These are phyloP conservation scores for Isochrysis galbana DNA, from an alignment of 78 protist species.

Conservation along the genomic window DNA sequence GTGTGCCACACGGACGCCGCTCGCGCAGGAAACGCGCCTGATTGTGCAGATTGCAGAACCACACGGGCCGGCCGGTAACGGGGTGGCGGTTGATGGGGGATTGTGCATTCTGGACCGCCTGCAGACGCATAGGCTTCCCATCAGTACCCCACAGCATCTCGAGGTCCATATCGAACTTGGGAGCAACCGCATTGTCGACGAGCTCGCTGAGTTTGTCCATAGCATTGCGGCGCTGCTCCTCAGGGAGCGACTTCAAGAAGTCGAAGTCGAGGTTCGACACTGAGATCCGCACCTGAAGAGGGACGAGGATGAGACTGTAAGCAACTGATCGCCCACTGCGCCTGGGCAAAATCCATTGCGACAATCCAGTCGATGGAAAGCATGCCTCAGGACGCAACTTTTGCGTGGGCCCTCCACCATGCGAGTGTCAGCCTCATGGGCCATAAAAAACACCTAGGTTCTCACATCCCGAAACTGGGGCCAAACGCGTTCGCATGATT, in stretches of 20 bases:
- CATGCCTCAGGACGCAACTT: too few relatives aligned
- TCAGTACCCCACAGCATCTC: conserved; percentile 33
- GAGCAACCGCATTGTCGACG: neutral
- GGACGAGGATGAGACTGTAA: too few relatives aligned
- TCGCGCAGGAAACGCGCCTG: conserved; percentile 57
- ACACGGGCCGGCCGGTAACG: conserved; percentile 25
- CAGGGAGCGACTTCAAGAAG: neutral
- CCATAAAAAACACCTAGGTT: too few relatives aligned
- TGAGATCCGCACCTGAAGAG: conserved; percentile 23
- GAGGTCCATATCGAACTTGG: conserved; percentile 46
- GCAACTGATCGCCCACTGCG: too few relatives aligned
- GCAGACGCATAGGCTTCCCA: conserved; percentile 15
- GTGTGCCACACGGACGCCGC: conserved; percentile 22
- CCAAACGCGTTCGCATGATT: too few relatives aligned
- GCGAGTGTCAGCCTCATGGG: too few relatives aligned
- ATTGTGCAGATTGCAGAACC: conserved; percentile 58
- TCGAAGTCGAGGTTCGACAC: conserved; percentile 37
- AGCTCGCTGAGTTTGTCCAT: neutral
- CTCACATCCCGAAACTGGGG: too few relatives aligned
- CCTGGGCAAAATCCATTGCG: too few relatives aligned
- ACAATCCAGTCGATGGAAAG: too few relatives aligned
- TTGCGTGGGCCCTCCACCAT: too few relatives aligned
- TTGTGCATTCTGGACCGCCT: conserved; percentile 18
- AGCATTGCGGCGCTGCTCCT: neutral
- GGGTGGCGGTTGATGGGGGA: conserved; percentile 50